Percentiles rank a stretch among this genome's conserved stretches.
Evolutionary conservation across 306 rosid genomes (phyloP).

Genomic region (Astragalus membranaceus): DNA sequence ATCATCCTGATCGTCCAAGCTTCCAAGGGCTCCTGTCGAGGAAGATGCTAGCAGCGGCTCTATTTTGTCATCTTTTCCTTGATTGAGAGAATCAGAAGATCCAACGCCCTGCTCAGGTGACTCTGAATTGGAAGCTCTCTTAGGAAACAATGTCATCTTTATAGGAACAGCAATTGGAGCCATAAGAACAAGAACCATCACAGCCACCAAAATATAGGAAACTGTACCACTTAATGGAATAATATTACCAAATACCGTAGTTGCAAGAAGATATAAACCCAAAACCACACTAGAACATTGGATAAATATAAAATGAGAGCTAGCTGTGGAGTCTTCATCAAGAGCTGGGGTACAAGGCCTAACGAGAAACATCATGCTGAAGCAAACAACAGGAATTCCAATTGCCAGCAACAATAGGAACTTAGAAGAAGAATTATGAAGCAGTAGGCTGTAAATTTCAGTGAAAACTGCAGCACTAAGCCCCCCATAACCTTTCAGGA

Average conservation of each 20-base stretch:
- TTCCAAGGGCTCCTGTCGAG: slow-evolving; percentile 38
- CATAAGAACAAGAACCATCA: slow-evolving; percentile 65
- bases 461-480: slow-evolving; percentile 76
- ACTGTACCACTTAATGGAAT: slow-evolving; percentile 17
- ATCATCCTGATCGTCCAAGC: slow-evolving; percentile 45
- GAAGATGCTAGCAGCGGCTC: slow-evolving; percentile 53
- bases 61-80: slow-evolving; percentile 28
- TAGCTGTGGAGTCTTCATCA: slow-evolving; percentile 44
- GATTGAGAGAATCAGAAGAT: slow-evolving; percentile 33
- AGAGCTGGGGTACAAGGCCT: slow-evolving; percentile 70
- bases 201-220: slow-evolving; percentile 36
- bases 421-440: slow-evolving; percentile 44
- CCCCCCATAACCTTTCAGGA: slow-evolving; percentile 73
- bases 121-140: slow-evolving; percentile 20
- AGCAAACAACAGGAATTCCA: slow-evolving; percentile 59
- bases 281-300: slow-evolving; percentile 53
- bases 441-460: slow-evolving; percentile 53
- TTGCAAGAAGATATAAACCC: slow-evolving; percentile 57
- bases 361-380: slow-evolving; percentile 61
- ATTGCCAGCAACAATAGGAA: slow-evolving; percentile 52
- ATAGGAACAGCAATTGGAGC: slow-evolving; percentile 70
- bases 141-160: slow-evolving; percentile 65
- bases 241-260: slow-evolving; percentile 45
- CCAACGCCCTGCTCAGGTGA: slow-evolving; percentile 16
- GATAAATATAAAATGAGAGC: slow-evolving; percentile 46